These are phyloP conservation scores for Xylaria sp. DNA, from an alignment of 2,329 filamentous ascomycete genomes.

Conservation along the genomic window DNA sequence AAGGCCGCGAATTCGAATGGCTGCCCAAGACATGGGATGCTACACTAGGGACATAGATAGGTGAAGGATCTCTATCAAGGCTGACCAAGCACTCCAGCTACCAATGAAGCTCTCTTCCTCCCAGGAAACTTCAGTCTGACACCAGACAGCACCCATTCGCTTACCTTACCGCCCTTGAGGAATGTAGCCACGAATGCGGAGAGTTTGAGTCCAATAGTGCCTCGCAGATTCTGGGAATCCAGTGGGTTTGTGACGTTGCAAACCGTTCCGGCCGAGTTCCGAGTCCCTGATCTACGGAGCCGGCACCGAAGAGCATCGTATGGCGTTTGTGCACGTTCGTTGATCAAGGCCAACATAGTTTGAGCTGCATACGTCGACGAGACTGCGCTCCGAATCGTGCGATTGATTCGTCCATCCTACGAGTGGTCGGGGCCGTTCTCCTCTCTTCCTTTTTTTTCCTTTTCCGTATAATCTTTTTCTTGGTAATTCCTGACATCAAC, in stretches of 20 bases:
- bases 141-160: neutral
- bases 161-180: neutral
- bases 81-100: neutral
- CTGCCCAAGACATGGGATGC: conserved; percentile 2
- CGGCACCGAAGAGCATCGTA: conserved; percentile 30
- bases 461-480: neutral
- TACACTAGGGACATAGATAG: neutral
- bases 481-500: conserved; percentile 11
- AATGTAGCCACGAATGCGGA: neutral
- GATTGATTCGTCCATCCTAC: neutral
- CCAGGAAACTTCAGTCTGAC: neutral
- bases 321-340: conserved; percentile 20
- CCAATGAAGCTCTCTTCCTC: neutral
- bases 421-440: neutral
- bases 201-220: neutral
- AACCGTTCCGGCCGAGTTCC: conserved; percentile 43
- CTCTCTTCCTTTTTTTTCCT: neutral
- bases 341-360: conserved; percentile 28
- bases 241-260: conserved; percentile 40
- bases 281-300: conserved; percentile 48
- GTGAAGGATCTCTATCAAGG: conserved; percentile 8
- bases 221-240: conserved; percentile 28
- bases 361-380: conserved; percentile 25
- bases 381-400: conserved; percentile 27
- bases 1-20: conserved; percentile 18